Evolutionary conservation across 2,329 filamentous ascomycete genomes (phyloP).

Genomic region (Neonectria ditissima): DNA sequence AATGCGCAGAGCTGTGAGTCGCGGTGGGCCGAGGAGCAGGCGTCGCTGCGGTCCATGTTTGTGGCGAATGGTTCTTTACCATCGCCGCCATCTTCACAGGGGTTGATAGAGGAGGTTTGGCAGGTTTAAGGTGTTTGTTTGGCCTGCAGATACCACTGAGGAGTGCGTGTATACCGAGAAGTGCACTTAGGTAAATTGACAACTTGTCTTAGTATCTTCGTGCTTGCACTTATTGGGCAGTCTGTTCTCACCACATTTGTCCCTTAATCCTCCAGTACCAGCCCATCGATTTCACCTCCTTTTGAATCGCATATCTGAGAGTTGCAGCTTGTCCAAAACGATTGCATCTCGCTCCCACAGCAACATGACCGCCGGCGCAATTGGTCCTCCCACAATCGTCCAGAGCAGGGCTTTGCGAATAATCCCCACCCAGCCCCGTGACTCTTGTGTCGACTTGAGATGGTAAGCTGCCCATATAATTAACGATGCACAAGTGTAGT

Average conservation of each 20-base stretch:
- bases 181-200: too few species aligned
- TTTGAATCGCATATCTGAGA: slow-evolving; percentile 10
- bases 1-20: neutral
- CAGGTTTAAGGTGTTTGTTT: too few species aligned
- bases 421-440: neutral
- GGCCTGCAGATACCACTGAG: too few species aligned
- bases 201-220: too few species aligned
- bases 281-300: slow-evolving; percentile 2
- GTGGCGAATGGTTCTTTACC: too few species aligned
- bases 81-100: too few species aligned
- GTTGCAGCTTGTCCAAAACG: slow-evolving; percentile 10
- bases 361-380: slow-evolving; percentile 33
- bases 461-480: slow-evolving; percentile 34
- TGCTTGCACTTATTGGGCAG: too few species aligned
- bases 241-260: too few species aligned
- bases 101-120: too few species aligned
- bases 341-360: slow-evolving; percentile 32
- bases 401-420: neutral
- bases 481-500: slow-evolving; percentile 35
- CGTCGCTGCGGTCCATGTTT: neutral
- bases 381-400: slow-evolving; percentile 31
- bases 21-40: slow-evolving; percentile 3
- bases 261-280: neutral
- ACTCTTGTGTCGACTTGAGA: slow-evolving; percentile 4
- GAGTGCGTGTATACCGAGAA: too few species aligned